Evolutionary conservation across 1,284 basidiomycete species (phyloP), one percentile per base, ranked within the genome.

Genomic region (Dichomitus squalens): DNA sequence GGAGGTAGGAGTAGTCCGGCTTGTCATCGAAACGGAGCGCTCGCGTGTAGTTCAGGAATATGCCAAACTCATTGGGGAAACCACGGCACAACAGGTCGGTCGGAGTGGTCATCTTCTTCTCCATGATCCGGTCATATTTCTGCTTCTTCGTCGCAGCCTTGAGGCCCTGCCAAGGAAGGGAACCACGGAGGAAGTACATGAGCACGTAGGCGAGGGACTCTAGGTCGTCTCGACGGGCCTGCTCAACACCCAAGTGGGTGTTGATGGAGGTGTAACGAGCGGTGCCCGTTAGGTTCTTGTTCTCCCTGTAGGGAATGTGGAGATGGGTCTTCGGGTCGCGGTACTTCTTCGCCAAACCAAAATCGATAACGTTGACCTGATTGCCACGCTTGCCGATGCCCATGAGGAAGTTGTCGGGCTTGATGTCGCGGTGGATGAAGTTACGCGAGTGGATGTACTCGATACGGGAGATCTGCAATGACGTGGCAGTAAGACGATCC

Each of bases 371-470:
- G 71, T 98, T 98, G 78, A 99, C 96, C 78, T 99, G 97, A 77
- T 97, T 99, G 64, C 96, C 96, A 64, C 96, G 95, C 81, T 98
- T 99, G 66, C 96, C 97, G 63, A 99, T 98, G 41, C 97, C 97
- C 95, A 99, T 98, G 70, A 99, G 79, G 83, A 99, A 98, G 80
- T 99, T 99, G 83, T 99, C 96, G 49, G 97, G 97, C 78, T 99
- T 99, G 85, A 99, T 96, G 73, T 99, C 97, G 66, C 96, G 95
- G 76, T 99, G 97, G 65, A 99, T 98, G 76, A 99, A 99, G 82
- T 99, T 99, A 72, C 96, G 93, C 20, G 96, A 98, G 79, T 99
- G 97, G 66, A 98, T 95, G 80, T 98, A 98, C 76, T 99, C 96
- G 72, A 99, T 94, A 64, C 96, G 94, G 47, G 96, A 98, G 72